Conservation (phyloP, 2,329 filamentous ascomycete genomes). For the Fusarium scirpi region DNA sequence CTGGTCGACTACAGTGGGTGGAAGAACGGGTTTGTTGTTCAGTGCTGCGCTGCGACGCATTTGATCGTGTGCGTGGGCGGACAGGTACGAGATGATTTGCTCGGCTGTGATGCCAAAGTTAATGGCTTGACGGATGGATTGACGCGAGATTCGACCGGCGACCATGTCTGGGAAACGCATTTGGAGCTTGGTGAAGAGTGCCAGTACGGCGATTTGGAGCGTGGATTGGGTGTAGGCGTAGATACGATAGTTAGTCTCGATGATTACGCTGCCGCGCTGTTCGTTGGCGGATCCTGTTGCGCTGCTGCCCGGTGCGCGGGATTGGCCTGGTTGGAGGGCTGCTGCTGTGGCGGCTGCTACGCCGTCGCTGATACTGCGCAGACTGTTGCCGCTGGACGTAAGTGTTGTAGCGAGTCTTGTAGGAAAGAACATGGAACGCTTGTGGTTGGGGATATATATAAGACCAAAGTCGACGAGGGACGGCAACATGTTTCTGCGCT, state of each 20-base stretch:
- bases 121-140: conserved; percentile 89
- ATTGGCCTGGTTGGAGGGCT: conserved; percentile 53
- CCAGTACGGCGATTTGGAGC: conserved; percentile 92
- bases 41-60: conserved; percentile 77
- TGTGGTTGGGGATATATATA: conserved; percentile 76
- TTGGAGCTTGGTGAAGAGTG: conserved; percentile 87
- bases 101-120: conserved; percentile 91
- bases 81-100: conserved; percentile 94
- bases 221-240: conserved; percentile 97
- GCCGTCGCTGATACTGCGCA: conserved; percentile 76
- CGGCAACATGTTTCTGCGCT: conserved; percentile 88
- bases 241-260: conserved; percentile 97
- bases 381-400: conserved; percentile 78
- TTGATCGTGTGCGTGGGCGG: conserved; percentile 93
- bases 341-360: conserved; percentile 74
- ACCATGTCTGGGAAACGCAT: conserved; percentile 96
- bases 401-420: conserved; percentile 94
- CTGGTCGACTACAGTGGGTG: conserved; percentile 96
- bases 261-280: conserved; percentile 85
- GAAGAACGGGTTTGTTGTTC: conserved; percentile 77
- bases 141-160: conserved; percentile 88
- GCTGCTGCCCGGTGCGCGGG: conserved; percentile 49
- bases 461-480: conserved; percentile 93
- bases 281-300: conserved; percentile 55
- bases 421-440: conserved; percentile 79